Evolutionary conservation across 768 basidiomycete species (phyloP), one percentile per base, ranked within the genome.

Genomic region (Cantharellus cinnabarinus): DNA sequence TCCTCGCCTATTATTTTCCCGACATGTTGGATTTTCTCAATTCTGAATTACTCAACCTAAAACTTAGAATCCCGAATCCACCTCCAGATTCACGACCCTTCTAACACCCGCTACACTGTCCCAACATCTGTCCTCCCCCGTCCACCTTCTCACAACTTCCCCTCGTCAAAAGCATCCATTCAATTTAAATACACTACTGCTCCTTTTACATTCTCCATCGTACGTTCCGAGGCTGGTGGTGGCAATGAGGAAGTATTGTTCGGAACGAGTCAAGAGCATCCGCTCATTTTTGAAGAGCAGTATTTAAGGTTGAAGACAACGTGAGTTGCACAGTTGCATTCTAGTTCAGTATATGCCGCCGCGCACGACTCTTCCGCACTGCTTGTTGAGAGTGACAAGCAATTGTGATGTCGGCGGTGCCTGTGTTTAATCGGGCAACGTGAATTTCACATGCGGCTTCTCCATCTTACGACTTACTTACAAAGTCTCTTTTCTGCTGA

Each of bases 241-340:
- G 29, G 29, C 10, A 29, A 10, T 10, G 62, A 62, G n/a, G 66
- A 66, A n/a, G 58, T 67, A 55, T 61, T 62, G 34, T 62, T 62
- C 42, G 76, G 79, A 14, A 83, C 81, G 2, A 72, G 73, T 2
- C 10, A 10, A 7, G 72, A 73, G 4, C 74, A 80, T 63, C 73
- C 83, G 0, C 68, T 85, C 67, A 79, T 89, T 62, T 87, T 82
- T 64, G 82, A 85, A 63, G 77, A 81, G 1, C 85, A 86, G 68
- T 88, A 83, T 66, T 73, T 88, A 10, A 81, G 83, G 57, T 70
- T 88, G 62, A 81, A 83, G 66, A 83, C 82, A 15, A 67, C 65
- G 51, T 48, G 44, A 48, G 44, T 48, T 48, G 10, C 29, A 10
- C 29, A 48, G 29, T 48, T 48, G 44, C 10, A 48, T 48, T 48